Evolutionary conservation across 805 yeast genomes (phyloP), one percentile per base, ranked within the genome.

Genomic region (Pichia phayaonensis): DNA sequence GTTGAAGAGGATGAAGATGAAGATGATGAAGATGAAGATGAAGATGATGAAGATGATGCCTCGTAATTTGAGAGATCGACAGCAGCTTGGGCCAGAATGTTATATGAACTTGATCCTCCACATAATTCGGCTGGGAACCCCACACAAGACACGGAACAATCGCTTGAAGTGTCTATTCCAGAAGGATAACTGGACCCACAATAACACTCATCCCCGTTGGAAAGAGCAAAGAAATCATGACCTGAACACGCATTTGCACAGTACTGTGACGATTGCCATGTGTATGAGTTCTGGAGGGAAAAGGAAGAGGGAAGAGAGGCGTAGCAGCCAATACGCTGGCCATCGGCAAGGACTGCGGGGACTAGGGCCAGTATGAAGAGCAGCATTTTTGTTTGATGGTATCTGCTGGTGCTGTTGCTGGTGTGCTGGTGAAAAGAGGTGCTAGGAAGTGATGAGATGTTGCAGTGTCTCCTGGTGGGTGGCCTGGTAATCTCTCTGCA

Each of bases 121-220:
- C 96, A 87, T 11, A 54, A 68, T 49, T 83, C 84, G 3, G 56
- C 42, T 11, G 79, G 76, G 65, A 75, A 88, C n/a, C 89, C 95
- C 21, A 61, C 63, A 66, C 96, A 88, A 5, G 58, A 39, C 1
- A 59, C 52, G 46, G 62, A 54, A 66, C 90, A 84, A 23, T 60
- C 51, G 13, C 62, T 60, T 41, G 60, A 53, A 2, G 65, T 61
- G 16, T 67, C 29, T 1, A 10, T 36, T 3, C 58, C 52, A 12
- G 61, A 56, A 4, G 80, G 72, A 1, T 65, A 51, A 1, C 68
- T 54, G 58, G 74, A 68, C 26, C 92, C 92, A 65, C 95, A 86
- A 60, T 76, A 84, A 64, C 95, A 86, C 20, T 65, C 63, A 24
- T 71, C 59, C 10, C 89, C 87, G 46, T 72, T 65, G 13, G 73